These are phyloP conservation scores for Eimeria necatrix DNA, from an alignment of 169 alveolate species.

Conservation along the genomic window DNA sequence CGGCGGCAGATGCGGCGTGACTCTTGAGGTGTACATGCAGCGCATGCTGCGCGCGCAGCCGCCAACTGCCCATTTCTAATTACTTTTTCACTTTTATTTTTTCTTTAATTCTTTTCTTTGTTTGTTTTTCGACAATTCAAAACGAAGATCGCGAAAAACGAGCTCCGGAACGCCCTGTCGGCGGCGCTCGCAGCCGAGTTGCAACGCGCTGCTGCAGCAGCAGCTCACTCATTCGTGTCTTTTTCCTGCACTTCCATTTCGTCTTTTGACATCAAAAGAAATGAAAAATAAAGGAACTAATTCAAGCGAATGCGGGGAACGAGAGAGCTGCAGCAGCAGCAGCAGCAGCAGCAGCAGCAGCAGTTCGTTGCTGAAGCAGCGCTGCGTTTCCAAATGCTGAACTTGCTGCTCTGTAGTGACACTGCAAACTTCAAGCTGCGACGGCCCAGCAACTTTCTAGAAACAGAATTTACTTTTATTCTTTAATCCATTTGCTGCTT, in stretches of 20 bases:
- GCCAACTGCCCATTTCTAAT: background rate
- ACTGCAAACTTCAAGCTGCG: too few species aligned
- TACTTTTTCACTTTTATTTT: background rate
- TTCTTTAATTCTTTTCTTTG: background rate
- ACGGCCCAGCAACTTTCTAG: too few species aligned
- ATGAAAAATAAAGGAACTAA: background rate
- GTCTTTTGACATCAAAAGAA: background rate
- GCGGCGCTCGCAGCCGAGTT: background rate
- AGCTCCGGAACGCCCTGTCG: background rate
- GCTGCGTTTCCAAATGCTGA: too few species aligned
- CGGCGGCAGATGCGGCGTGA: constrained; percentile 17
- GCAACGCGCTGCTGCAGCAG: background rate
- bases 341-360: too few species aligned
- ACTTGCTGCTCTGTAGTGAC: too few species aligned
- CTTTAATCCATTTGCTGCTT: too few species aligned
- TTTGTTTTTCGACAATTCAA: background rate
- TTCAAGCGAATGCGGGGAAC: background rate
- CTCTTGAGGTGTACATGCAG: background rate
- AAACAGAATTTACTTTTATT: too few species aligned
- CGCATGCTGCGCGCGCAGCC: constrained; percentile 1
- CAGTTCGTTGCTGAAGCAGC: too few species aligned
- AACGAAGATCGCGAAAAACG: background rate
- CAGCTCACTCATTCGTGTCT: background rate
- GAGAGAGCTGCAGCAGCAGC: too few species aligned
- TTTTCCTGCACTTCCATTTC: background rate